Base-by-base conservation (phyloP, 495 filamentous ascomycete species). In the Trichocladium uniseriatum region DNA sequence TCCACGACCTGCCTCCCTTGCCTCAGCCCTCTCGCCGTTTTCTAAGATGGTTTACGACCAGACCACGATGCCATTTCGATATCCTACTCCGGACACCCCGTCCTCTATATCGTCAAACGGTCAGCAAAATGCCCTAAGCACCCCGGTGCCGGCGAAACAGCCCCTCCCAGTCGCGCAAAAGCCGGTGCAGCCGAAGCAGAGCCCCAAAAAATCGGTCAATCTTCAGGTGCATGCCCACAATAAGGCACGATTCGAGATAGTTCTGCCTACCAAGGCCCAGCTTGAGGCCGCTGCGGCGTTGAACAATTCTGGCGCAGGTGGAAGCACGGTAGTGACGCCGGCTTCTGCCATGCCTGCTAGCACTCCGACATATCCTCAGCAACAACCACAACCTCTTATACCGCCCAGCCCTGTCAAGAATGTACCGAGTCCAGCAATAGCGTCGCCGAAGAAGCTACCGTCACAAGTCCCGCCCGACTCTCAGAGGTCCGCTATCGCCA, bases 11-110 rank as follows among this genome's bases (percentile, higher is more conserved):
- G 10, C 43, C 6, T 56, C 50, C 24, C 51, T 69, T 18, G 48
- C 62, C 5, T 54, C 70, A 11, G 52, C 58, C 14, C 66, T 73
- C 11, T 62, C 65, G 14, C 65, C 70, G 6, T 67, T 73, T 20
- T 64, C 70, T n/a, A 69, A 59, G 49, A 60, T 74, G 61, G 63
- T 74, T 10, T 68, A 60, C 55, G 68, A 73, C 6, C 67, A 65
- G 40, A 63, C 67, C 5, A 32, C 63, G 13, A 48, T 69, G 40
- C 47, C 54, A 2, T 70, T 72, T 43, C 60, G 60, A n/a, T 66
- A 67, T 40, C 68, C 60, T 38, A 67, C 48, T n/a, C 62, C 46
- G 39, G 57, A 67, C 11, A 60, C 61, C 2, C 62, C 58, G 14
- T 45, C 36, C 0, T 43, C 49, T 7, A n/a, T 22, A 19, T 31